phyloP scores from a whole-genome alignment of 1,284 basidiomycete genomes.

The Apiotrichum brassicae region DNA sequence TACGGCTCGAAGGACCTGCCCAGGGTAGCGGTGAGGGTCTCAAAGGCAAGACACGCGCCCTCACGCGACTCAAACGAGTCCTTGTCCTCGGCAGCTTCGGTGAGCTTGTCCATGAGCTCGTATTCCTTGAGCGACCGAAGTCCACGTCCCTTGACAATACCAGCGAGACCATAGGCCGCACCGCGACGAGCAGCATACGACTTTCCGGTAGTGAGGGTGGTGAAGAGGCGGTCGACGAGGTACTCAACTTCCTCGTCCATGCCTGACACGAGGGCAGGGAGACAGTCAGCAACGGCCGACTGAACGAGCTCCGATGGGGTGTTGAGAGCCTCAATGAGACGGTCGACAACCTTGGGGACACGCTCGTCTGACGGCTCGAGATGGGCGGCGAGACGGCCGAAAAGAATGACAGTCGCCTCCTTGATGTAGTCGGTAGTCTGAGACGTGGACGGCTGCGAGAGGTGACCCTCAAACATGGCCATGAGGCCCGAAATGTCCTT shows the following conservation, averaged over 20 bases:
- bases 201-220: slow-evolving; percentile 65
- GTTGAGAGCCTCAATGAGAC: slow-evolving; percentile 84
- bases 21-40: slow-evolving; percentile 78
- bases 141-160: slow-evolving; percentile 83
- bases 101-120: slow-evolving; percentile 67
- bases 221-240: slow-evolving; percentile 70
- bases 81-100: slow-evolving; percentile 80
- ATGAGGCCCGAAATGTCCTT: slow-evolving; percentile 70
- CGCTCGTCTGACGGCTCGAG: slow-evolving; percentile 68
- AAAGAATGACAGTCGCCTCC: slow-evolving; percentile 90
- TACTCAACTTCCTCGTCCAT: slow-evolving; percentile 59
- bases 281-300: slow-evolving; percentile 89
- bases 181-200: slow-evolving; percentile 91
- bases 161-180: slow-evolving; percentile 93
- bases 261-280: slow-evolving; percentile 75
- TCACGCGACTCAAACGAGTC: slow-evolving; percentile 79
- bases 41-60: slow-evolving; percentile 92
- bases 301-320: slow-evolving; percentile 97
- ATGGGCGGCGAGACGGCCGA: slow-evolving; percentile 88
- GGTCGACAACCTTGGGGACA: slow-evolving; percentile 75
- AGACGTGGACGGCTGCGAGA: slow-evolving; percentile 59
- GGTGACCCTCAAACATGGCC: slow-evolving; percentile 73
- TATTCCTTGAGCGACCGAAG: slow-evolving; percentile 80
- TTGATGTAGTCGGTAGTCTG: slow-evolving; percentile 81
- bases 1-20: slow-evolving; percentile 89